Base-by-base conservation (phyloP, 2,329 filamentous ascomycete species). In the Didymella pomorum region DNA sequence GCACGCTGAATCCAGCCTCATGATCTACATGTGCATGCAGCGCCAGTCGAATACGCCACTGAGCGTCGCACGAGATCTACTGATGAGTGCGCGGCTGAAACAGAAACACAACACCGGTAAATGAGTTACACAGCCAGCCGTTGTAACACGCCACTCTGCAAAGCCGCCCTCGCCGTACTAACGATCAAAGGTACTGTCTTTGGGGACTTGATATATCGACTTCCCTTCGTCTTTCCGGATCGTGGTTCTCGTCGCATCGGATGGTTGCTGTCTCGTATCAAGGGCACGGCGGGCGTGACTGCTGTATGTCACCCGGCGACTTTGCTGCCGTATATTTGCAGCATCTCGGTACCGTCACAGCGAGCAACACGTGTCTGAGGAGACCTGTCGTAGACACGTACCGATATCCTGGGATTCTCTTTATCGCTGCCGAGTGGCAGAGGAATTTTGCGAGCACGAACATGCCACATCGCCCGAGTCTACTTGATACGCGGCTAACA, bases 41-140 rank as follows among this genome's bases (percentile, higher is more conserved):
- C 56, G 18, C 23, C 35, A 12, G 12, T 56, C 39, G 46, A 58
- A 56, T 20, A 35, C 11, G 37, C 35, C 44, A 35, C 25, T 25
- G 18, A 33, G 45, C n/a, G 56, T 65, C 21, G 57, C n/a, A 61
- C 61, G 46, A 35, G 41, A 57, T 52, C 44, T 58, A 28, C 51
- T 45, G 14, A 48, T 44, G 31, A 28, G 54, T 35, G 18, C 50
- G 44, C 46, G 59, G 62, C 62, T 64, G 62, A 67, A 60, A 60
- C 61, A 55, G 18, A 26, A 29, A 44, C 47, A 46, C 51, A 37
- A 35, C 43, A 39, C 14, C 41, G 41, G 45, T 44, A 60, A 37
- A 35, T 28, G 35, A 58, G 61, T 65, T 47, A 39, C 45, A 63
- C 65, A 59, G 35, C 33, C 26, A 47, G 56, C 52, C 50, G 58